These are phyloP conservation scores for Serendipita sp. DNA, from an alignment of 768 basidiomycete genomes.

Conservation along the genomic window DNA sequence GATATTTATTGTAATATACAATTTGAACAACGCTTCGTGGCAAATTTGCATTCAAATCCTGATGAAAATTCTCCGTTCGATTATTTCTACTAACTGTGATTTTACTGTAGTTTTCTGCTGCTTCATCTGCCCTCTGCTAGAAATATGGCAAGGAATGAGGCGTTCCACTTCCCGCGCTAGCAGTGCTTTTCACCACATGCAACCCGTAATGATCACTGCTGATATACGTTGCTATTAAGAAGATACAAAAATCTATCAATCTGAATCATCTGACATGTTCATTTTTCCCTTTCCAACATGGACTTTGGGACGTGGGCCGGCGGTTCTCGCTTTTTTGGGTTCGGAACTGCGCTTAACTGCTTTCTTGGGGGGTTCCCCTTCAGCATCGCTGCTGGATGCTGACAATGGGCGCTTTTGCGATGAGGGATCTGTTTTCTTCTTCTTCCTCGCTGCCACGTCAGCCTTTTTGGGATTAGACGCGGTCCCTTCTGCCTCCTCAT, in stretches of 20 bases:
- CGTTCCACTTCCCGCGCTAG: too few relatives aligned
- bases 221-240: neutral
- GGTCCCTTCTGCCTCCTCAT: conserved; percentile 14
- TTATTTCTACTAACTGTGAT: too few relatives aligned
- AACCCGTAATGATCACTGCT: too few relatives aligned
- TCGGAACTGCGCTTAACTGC: neutral
- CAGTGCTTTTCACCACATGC: too few relatives aligned
- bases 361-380: neutral
- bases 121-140: too few relatives aligned
- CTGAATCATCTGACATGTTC: neutral
- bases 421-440: neutral
- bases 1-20: too few relatives aligned
- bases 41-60: too few relatives aligned
- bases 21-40: too few relatives aligned
- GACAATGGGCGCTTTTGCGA: neutral
- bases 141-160: too few relatives aligned
- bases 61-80: too few relatives aligned
- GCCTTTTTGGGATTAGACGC: neutral
- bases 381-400: neutral
- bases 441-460: neutral
- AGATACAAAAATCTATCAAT: neutral
- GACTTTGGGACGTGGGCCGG: neutral
- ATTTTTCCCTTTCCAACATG: neutral
- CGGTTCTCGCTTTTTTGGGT: neutral
- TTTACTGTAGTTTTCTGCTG: too few relatives aligned